Base-by-base conservation (phyloP, 106 monocot species). In the Platanthera guangdongensis region DNA sequence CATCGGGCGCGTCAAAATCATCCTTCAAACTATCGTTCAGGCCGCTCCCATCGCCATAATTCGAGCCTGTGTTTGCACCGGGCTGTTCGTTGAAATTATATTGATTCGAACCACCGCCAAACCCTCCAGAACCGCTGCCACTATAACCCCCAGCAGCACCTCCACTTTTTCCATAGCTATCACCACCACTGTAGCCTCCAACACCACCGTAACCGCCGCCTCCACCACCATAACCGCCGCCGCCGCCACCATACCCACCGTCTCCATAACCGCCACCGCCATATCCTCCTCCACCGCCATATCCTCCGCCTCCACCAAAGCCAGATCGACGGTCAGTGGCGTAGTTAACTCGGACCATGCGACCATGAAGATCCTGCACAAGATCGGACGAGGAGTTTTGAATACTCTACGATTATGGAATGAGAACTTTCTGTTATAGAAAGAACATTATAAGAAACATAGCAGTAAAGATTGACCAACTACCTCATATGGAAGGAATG, bases 1-100 rank as follows among this genome's bases (percentile, higher is more conserved):
- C 78, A 70, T 87, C 81, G 6, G 77, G 78, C 74, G 78, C 80
- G 47, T 80, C 73, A 63, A 75, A 68, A 46, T 82, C 71, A 47
- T 78, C 80, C 74, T 87, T 87, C 8, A 83, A 55, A 52, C 22
- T 68, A 30, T 81, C 80, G 0, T 80, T 71, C 65, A 83, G 54
- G 11, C 72, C 21, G 12, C 80, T 77, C 19, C 77, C 67, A 32
- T 59, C 55, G 52, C 13, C 71, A 13, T 78, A 46, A 47, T 78
- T 57, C 69, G 14, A 55, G 50, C 21, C 65, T 57, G 8, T 48
- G 45, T 30, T 71, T 70, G 16, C 25, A 3, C 47, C 16, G 3
- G 4, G 30, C 39, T 39, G 39, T 3, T 39, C 3, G 67, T 67
- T 67, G 32, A 39, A 67, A 70, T 48, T 48, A 6, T 15, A 48